Conservation (phyloP, 176 grass and related monocot genomes). For the Themeda triandra region DNA sequence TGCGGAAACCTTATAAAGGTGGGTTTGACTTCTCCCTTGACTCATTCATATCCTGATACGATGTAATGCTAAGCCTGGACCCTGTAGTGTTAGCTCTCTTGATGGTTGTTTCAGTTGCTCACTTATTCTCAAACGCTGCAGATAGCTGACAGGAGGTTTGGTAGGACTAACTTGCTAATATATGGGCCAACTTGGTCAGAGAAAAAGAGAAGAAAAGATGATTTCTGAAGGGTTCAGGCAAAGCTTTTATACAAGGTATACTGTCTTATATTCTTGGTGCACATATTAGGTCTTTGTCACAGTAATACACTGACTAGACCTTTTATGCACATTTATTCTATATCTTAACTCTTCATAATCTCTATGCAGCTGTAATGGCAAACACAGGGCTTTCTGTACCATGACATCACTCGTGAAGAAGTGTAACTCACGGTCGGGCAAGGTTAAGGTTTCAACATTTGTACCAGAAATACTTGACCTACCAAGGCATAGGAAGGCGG, state of each 20-base stretch:
- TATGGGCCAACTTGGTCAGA: conserved; percentile 86
- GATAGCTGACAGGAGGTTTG: conserved; percentile 95
- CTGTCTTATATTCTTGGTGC: background rate
- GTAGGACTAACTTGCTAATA: conserved; percentile 91
- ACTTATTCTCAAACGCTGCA: conserved; percentile 39
- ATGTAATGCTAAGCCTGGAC: background rate
- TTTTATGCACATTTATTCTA: background rate
- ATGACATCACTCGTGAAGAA: background rate
- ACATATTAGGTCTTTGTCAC: background rate
- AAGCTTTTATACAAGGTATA: conserved; percentile 5
- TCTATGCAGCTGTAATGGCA: background rate
- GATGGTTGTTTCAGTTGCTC: background rate
- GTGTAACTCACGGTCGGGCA: background rate
- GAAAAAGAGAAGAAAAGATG: conserved; percentile 72
- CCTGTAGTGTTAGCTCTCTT: background rate
- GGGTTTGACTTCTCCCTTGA: background rate
- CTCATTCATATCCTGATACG: background rate
- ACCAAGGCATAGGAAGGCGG: background rate
- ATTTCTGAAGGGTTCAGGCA: background rate
- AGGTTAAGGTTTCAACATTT: background rate
- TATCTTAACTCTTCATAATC: background rate
- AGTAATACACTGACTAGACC: background rate
- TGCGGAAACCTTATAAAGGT: conserved; percentile 81
- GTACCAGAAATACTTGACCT: background rate
- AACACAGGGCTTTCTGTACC: background rate